Percentiles rank a stretch among this genome's conserved stretches.
phyloP scores from a whole-genome alignment of 2,329 filamentous ascomycete species.

The Ophiostoma triangulosporum region DNA sequence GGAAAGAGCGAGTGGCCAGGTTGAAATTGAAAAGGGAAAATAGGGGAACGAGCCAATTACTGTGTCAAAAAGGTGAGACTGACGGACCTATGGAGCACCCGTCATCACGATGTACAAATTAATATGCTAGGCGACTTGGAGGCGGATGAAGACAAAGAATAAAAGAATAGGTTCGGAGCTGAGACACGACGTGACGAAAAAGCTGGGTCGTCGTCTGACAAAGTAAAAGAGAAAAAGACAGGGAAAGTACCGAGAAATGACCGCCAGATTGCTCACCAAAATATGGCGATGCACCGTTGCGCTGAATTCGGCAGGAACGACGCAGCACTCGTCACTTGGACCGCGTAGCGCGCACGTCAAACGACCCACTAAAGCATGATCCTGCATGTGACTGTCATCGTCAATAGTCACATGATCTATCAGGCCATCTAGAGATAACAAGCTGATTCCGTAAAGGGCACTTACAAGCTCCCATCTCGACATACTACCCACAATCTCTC shows the following conservation, averaged over 20 bases:
- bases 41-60: slow-evolving; percentile 1
- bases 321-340: slow-evolving; percentile 1
- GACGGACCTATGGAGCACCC: background rate
- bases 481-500: too few relatives aligned
- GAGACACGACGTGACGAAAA: background rate
- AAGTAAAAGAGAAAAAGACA: background rate
- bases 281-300: slow-evolving; percentile 3
- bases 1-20: slow-evolving; percentile 1
- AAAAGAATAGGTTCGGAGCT: background rate
- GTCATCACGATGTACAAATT: slow-evolving; percentile 4
- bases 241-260: background rate
- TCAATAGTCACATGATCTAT: too few relatives aligned
- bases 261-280: background rate
- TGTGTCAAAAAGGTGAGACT: slow-evolving; percentile 1
- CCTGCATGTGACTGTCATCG: too few relatives aligned
- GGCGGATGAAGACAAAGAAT: background rate
- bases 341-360: too few relatives aligned
- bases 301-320: slow-evolving; percentile 1
- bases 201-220: background rate
- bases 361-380: too few relatives aligned
- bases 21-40: background rate
- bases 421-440: too few relatives aligned
- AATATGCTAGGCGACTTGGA: too few relatives aligned
- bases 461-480: too few relatives aligned
- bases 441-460: too few relatives aligned